Evolutionary conservation across 1,284 basidiomycete species (phyloP).

Genomic region (Cutaneotrichosporon mucoides): DNA sequence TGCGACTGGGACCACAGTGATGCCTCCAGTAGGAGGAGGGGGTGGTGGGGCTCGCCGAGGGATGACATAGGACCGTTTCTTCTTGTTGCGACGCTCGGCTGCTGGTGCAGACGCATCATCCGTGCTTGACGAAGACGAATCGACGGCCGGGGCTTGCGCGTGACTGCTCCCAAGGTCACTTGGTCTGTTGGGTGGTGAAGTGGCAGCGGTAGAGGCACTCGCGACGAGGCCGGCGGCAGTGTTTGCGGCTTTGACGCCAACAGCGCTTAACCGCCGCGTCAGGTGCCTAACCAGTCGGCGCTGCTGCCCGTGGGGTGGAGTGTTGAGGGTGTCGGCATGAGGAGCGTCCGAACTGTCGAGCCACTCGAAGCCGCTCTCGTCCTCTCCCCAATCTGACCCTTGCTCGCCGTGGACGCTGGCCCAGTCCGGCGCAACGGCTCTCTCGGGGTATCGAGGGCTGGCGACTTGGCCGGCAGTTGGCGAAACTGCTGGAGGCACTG

Average conservation of each 20-base stretch:
- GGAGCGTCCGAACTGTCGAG: conserved; percentile 33
- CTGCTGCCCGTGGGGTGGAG: background rate
- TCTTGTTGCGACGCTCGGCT: conserved; percentile 20
- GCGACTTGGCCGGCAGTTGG: no score
- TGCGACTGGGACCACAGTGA: background rate
- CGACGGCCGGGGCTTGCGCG: no score
- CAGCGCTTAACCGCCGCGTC: background rate
- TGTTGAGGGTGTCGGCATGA: conserved; percentile 3
- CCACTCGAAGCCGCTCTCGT: conserved; percentile 45
- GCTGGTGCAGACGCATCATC: background rate
- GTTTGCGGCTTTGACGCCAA: conserved; percentile 4
- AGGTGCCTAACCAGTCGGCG: background rate
- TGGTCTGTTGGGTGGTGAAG: background rate
- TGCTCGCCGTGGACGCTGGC: conserved; percentile 44
- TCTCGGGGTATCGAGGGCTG: conserved; percentile 12
- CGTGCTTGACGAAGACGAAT: background rate
- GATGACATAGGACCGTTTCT: conserved; percentile 29
- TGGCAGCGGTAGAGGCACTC: background rate
- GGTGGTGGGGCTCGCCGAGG: conserved; percentile 34
- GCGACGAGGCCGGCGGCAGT: background rate
- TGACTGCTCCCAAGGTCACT: no score
- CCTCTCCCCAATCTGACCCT: conserved; percentile 47
- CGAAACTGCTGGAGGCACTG: background rate
- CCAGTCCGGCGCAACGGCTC: conserved; percentile 22
- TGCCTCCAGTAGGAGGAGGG: conserved; percentile 16